Evolutionary conservation across 495 filamentous ascomycete species (phyloP).

Genomic region (Hypoxylon fragiforme): DNA sequence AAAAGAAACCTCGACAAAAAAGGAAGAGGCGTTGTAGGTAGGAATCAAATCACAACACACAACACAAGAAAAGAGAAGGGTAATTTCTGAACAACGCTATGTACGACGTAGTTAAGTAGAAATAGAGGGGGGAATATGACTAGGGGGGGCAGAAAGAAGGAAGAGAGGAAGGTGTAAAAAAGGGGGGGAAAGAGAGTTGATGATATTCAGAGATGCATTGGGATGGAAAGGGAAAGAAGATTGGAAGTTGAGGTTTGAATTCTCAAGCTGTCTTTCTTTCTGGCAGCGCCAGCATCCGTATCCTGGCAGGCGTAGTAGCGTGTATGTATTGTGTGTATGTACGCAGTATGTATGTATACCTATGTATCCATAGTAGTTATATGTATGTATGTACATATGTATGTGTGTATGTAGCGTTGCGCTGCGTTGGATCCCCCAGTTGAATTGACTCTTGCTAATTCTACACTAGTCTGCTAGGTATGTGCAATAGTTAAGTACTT

Average conservation of each 20-base stretch:
- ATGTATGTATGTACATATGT: too few relatives aligned
- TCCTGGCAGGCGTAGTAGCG: neutral
- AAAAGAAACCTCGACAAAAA: conserved; percentile 32
- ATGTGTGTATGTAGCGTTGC: too few relatives aligned
- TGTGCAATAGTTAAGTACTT: too few relatives aligned
- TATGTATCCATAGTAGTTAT: too few relatives aligned
- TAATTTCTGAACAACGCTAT: conserved; percentile 41
- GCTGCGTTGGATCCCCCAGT: conserved; percentile 22
- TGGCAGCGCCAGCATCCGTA: neutral
- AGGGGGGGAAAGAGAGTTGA: conserved; percentile 45
- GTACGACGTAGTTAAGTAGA: conserved; percentile 39
- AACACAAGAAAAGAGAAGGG: conserved; percentile 37
- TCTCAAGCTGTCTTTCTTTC: conserved; percentile 7
- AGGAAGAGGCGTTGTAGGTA: conserved; percentile 23
- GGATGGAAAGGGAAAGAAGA: conserved; percentile 41
- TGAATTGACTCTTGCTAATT: too few relatives aligned
- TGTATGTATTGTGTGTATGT: too few relatives aligned
- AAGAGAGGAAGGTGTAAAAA: conserved; percentile 29
- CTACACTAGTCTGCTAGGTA: neutral
- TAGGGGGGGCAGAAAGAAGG: conserved; percentile 7
- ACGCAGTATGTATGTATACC: too few relatives aligned
- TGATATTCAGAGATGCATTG: conserved; percentile 44
- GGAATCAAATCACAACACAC: conserved; percentile 34
- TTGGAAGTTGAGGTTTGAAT: conserved; percentile 37
- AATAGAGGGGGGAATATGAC: conserved; percentile 29